These are phyloP conservation scores for Saccharomycopsis microspora DNA, from an alignment of 805 yeast genomes.

Conservation along the genomic window DNA sequence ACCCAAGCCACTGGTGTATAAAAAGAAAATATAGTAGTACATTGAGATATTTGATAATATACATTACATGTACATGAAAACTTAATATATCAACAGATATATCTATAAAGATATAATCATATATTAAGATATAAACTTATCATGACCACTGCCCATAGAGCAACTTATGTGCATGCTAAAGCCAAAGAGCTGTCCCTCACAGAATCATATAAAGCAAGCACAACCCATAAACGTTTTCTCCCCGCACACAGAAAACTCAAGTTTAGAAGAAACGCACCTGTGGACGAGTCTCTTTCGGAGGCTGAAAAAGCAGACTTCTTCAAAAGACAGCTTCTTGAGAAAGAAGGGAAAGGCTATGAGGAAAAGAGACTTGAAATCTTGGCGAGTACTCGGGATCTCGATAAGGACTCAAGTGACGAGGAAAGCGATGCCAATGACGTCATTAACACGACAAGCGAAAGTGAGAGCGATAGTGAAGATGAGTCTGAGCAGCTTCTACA, in stretches of 20 bases:
- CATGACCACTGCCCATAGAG: conserved; percentile 18
- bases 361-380: neutral
- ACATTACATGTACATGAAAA: too few relatives aligned
- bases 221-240: conserved; percentile 13
- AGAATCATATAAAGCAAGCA: conserved; percentile 7
- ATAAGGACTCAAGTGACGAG: neutral
- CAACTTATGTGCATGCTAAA: conserved; percentile 15
- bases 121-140: neutral
- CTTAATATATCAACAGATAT: too few relatives aligned
- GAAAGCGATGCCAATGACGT: neutral
- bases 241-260: conserved; percentile 15
- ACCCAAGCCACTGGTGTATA: too few relatives aligned
- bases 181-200: conserved; percentile 14
- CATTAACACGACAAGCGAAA: neutral
- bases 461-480: conserved; percentile 2
- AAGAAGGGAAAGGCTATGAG: neutral
- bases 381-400: neutral
- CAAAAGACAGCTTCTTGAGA: neutral
- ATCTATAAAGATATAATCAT: too few relatives aligned
- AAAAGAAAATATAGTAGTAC: too few relatives aligned
- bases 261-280: conserved; percentile 4
- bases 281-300: neutral
- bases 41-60: too few relatives aligned
- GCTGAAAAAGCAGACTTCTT: neutral
- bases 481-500: conserved; percentile 1